Conservation (phyloP, 306 rosid genomes). For the Morella rubra region DNA sequence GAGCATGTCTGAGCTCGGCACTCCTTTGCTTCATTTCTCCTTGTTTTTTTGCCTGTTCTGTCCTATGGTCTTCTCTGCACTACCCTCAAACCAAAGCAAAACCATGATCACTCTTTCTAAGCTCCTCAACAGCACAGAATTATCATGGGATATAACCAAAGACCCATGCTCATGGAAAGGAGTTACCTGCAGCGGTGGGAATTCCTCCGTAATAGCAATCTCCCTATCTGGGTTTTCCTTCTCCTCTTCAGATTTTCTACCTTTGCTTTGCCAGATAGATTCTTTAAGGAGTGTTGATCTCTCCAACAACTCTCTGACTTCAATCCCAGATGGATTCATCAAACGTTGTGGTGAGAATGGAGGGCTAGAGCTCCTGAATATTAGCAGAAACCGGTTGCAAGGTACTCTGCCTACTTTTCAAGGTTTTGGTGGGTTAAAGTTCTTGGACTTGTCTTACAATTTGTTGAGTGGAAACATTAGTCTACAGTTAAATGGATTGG, state of each 20-base stretch:
- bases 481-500: conserved; percentile 48
- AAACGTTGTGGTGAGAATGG: conserved; percentile 51
- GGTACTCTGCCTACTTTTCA: conserved; percentile 52
- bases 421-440: conserved; percentile 59
- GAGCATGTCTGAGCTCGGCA: conserved; percentile 37
- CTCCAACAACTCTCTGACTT: conserved; percentile 36
- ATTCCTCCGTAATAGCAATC: conserved; percentile 37
- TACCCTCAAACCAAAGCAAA: conserved; percentile 45
- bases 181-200: conserved; percentile 41
- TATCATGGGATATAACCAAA: conserved; percentile 30
- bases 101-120: conserved; percentile 43
- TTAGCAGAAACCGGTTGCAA: conserved; percentile 41
- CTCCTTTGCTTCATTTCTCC: conserved; percentile 20
- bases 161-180: conserved; percentile 65
- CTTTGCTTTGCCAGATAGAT: conserved; percentile 51
- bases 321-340: conserved; percentile 52
- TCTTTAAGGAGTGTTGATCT: conserved; percentile 61
- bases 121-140: background rate
- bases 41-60: conserved; percentile 31
- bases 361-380: conserved; percentile 48
- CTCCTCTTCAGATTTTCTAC: conserved; percentile 43
- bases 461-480: background rate
- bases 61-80: conserved; percentile 47
- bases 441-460: conserved; percentile 68
- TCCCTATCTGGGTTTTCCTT: conserved; percentile 36